A percentile compares a stretch with the other conserved stretches of the same genome.
Conservation (phyloP, 2,329 filamentous ascomycete genomes). For the Paecilomyces sp. region DNA sequence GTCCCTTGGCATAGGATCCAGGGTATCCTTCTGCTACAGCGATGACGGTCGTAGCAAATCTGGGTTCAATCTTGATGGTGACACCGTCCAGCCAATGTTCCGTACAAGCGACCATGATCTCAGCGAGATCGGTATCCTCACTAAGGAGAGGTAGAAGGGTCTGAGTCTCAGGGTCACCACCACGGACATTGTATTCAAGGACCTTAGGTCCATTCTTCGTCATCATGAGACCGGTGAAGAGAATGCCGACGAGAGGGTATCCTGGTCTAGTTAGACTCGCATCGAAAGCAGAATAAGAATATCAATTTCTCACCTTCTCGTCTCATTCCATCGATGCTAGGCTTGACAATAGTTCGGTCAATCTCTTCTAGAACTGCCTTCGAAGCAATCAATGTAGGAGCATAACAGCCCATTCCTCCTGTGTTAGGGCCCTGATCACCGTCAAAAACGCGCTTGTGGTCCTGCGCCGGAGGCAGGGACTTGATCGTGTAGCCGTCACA, state of each 20-base stretch:
- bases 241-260: constrained; percentile 38
- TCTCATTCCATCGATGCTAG: constrained; percentile 83
- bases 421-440: constrained; percentile 89
- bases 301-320: constrained; percentile 62
- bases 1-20: constrained; percentile 75
- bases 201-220: constrained; percentile 72
- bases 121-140: constrained; percentile 72
- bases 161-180: constrained; percentile 88
- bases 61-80: constrained; percentile 58
- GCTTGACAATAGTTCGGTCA: constrained; percentile 75
- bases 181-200: constrained; percentile 88
- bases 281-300: constrained; percentile 59
- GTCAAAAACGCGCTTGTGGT: constrained; percentile 92
- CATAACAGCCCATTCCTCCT: constrained; percentile 96
- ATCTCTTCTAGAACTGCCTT: constrained; percentile 69
- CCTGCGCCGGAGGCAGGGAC: constrained; percentile 83
- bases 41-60: constrained; percentile 86
- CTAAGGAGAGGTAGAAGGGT: constrained; percentile 73
- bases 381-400: constrained; percentile 74
- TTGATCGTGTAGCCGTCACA: constrained; percentile 80
- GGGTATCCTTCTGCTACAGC: constrained; percentile 90
- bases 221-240: constrained; percentile 74
- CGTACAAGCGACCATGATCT: constrained; percentile 81
- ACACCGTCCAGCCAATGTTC: constrained; percentile 66
- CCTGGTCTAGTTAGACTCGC: constrained; percentile 13